Evolutionary conservation across 1,284 basidiomycete species (phyloP), one percentile per base, ranked within the genome.

Genomic region (Polyporus tsugae): DNA sequence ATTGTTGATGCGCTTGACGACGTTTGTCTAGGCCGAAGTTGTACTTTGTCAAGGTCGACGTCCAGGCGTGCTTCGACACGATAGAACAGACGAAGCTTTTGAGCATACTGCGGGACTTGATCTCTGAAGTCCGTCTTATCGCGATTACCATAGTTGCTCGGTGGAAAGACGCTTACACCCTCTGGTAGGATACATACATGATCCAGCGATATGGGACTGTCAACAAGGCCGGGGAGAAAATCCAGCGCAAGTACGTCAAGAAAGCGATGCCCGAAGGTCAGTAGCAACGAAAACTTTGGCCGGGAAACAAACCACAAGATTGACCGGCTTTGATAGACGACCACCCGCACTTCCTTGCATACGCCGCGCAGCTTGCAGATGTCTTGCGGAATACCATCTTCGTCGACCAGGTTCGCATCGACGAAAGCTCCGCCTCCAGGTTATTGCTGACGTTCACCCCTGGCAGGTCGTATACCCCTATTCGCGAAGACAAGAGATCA

Each of bases 41-140:
- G 4, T 99, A 96, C 78, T 97, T 99, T 76, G 96, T 97, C 70
- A 99, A 99, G 79, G 90, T 98, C 38, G 98, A 99, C 77, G 95
- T 99, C 17, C 91, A 93, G 70, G 92, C 96, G 0, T 98, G 96
- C 70, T 99, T 99, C 82, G 98, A 99, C 80, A 96, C 94, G 0
- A 99, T 99, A 71, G 91, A 96, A 55, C 98, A 99, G 78, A 85
- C 86, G 29, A 96, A 93, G 75, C 81, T 99, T 60, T 80, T 99
- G 17, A 82, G 87, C 42, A 95, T 99, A 38, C 80, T 99, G 46
- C 85, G 87, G 29, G 81, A 89, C 1, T 77, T 97, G 9, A 84
- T 98, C 41, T 90, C 90, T 2, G 89, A 94, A 83, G 95, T 94
- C 38, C 17, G 33, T 52, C 4, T 9, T 13, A 11, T 6, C 15